phyloP scores from a whole-genome alignment of 179 eudicot genomes.

The Beta corolliflora region DNA sequence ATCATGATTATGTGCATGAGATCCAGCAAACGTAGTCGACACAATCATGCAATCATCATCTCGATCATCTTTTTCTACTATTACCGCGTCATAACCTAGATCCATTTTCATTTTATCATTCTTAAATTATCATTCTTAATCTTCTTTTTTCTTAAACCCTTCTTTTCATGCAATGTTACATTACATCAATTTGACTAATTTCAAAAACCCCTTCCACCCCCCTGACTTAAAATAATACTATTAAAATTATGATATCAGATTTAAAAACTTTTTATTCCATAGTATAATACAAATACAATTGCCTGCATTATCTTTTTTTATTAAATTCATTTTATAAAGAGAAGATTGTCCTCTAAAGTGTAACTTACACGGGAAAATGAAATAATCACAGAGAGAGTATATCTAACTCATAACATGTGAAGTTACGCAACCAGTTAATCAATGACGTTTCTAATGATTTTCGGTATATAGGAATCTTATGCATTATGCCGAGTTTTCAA shows the following conservation, averaged over 20 bases:
- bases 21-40: constrained; percentile 32
- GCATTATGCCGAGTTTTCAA: constrained; percentile 57
- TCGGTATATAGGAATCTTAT: constrained; percentile 45
- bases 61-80: constrained; percentile 22
- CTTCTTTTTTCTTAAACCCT: constrained; percentile 18
- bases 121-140: constrained; percentile 14
- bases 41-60: constrained; percentile 41
- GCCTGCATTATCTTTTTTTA: neutral
- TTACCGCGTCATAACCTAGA: constrained; percentile 19
- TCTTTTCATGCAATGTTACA: constrained; percentile 26
- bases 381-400: too few species aligned
- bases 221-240: neutral
- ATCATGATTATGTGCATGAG: constrained; percentile 39
- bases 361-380: too few species aligned
- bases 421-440: too few species aligned
- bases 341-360: too few species aligned
- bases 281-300: neutral
- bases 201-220: neutral
- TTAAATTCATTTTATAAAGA: too few species aligned
- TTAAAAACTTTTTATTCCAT: too few species aligned
- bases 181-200: neutral
- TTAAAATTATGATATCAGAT: neutral
- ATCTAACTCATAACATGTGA: too few species aligned
- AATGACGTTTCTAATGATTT: neutral
- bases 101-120: constrained; percentile 9